Percentiles rank a stretch among this genome's conserved stretches.
Conservation (phyloP, 1,139 yeast species). For the Pneumocystis sp. region DNA sequence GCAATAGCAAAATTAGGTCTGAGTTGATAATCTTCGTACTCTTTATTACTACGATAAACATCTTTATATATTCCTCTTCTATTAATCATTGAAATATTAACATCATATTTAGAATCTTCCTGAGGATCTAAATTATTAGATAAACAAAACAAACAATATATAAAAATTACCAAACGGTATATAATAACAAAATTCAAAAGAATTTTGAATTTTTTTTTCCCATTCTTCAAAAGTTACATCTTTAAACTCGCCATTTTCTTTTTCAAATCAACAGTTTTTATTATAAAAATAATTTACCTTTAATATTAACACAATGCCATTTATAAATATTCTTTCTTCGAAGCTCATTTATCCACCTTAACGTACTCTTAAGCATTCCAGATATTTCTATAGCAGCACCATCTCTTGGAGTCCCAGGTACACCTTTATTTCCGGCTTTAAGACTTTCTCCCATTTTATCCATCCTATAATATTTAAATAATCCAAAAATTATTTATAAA, state of each 20-base stretch:
- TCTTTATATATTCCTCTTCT: conserved; percentile 93
- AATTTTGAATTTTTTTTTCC: conserved; percentile 52
- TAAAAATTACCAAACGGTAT: conserved; percentile 34
- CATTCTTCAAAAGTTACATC: conserved; percentile 44
- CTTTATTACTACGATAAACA: conserved; percentile 61
- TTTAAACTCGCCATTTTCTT: conserved; percentile 47
- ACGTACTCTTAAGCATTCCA: conserved; percentile 69
- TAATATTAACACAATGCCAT: conserved; percentile 25
- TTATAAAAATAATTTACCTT: not conserved
- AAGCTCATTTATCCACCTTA: conserved; percentile 61
- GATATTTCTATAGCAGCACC: conserved; percentile 92
- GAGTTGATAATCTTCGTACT: conserved; percentile 84
- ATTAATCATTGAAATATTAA: conserved; percentile 54
- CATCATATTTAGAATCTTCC: conserved; percentile 42
- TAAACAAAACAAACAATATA: not conserved
- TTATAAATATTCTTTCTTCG: conserved; percentile 40
- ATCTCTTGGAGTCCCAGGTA: conserved; percentile 94
- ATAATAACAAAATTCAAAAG: conserved; percentile 67
- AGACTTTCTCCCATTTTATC: conserved; percentile 97
- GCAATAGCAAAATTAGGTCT: conserved; percentile 90
- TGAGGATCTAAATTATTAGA: conserved; percentile 29
- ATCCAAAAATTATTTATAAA: not conserved
- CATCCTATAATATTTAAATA: conserved; percentile 31
- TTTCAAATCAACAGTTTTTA: not conserved
- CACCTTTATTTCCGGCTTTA: conserved; percentile 68